Evolutionary conservation across 2,329 filamentous ascomycete genomes (phyloP), one percentile per base, ranked within the genome.

Genomic region (Neonectria faginata): DNA sequence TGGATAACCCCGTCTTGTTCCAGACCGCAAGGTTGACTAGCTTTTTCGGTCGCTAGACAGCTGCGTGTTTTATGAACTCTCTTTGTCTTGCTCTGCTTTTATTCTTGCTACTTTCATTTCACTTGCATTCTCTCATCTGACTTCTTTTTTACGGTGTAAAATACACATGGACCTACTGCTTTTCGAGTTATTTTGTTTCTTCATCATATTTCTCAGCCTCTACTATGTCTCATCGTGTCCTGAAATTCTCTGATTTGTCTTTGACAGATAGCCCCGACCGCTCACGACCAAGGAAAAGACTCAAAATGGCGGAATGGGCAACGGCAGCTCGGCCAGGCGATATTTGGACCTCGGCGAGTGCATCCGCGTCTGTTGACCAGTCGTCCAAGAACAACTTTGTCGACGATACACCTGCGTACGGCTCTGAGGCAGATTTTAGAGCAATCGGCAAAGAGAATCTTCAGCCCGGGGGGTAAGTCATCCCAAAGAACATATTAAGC

Each of bases 251-350:
- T n/a, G 14, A 39, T 8, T n/a, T n/a, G 14, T 16, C 36, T 8
- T 39, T n/a, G 14, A 16, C 36, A 39, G 14, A 16, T n/a, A 16
- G 7, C 5, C 14, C 2, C 14, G 6, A 39, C 7, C 47, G 44
- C 16, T 25, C 33, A 16, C 25, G 48, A 31, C 36, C 22, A 6
- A 18, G 16, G 3, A 33, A 55, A 62, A 29, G 4, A 64, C 18
- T n/a, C 20, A 48, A 56, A 25, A 64, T 64, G 61, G 50, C 61
- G 20, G 61, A 60, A 18, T 64, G 54, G 55, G 50, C 25, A 54
- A 42, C 50, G 50, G 48, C 55, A 47, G 39, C 55, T 45, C 42
- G 55, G 48, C 42, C 48, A n/a, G 51, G 50, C 12, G 56, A 64
- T 44, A 20, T 33, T 16, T 65, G 57, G 57, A 54, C 48, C 5